Base-by-base conservation (phyloP, 331 rosid species). In the Malus hybrid region DNA sequence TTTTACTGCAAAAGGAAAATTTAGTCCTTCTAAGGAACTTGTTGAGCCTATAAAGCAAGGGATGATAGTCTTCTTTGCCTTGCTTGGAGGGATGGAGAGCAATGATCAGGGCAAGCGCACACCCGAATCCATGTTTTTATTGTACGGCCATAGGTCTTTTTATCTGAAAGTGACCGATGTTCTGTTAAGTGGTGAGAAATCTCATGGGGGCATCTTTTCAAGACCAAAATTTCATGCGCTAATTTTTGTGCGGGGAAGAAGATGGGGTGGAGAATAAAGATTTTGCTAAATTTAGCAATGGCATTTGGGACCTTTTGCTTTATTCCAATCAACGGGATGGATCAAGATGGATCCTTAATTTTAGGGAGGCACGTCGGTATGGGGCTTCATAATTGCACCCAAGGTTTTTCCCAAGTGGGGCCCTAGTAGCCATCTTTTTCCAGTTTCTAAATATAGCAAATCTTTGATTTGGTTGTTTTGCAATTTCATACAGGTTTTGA, bases 381-480 rank as follows among this genome's bases (percentile, higher is more conserved):
- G 81, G 85, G 79, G 63, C 30, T 68, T 32, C 66, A 32, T 73
- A 61, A 68, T 66, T 63, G 52, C 76, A 58, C 26, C 50, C 22
- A 80, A 66, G 13, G 5, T 12, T 7, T 34, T 46, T 79, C 26
- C 30, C 30, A 61, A 66, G 66, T 73, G 78, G 80, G 73, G 6
- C 73, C 73, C 84, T 50, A 48, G 15, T 7, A 62, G 82, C 70
- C 53, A 68, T 74, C 69, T 32, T 72, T 75, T 72, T 55, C 10
- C 68, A 13, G 73, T 84, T 84, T 84, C 84, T 57, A 82, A 80
- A 86, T 63, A 82, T 78, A 76, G 87, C 39, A 83, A 81, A 64
- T 44, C 6, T 24, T 53, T 72, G 74, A 68, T 75, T 36, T 57
- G 66, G 76, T 28, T 53, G 33, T 63, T 53, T 29, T 70, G 4